Evolutionary conservation across 768 basidiomycete species (phyloP), one percentile per base, ranked within the genome.

Genomic region (Ramaria sp.): DNA sequence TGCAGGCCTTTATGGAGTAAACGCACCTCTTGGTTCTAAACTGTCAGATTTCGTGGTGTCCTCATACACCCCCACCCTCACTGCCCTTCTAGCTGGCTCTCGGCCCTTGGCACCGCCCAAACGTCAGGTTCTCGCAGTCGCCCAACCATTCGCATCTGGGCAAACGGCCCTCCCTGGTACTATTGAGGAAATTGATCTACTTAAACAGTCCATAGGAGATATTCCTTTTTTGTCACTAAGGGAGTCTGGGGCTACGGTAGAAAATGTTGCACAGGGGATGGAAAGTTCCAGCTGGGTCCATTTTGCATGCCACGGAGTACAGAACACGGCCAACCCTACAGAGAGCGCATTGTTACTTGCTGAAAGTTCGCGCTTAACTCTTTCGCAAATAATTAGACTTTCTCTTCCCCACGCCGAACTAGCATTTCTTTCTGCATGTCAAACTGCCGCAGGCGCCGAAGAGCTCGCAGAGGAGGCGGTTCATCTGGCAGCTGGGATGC

Each of bases 401-500:
- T 9, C 12, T 41, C 39, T 41, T 2, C 39, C 39, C n/a, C n/a
- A n/a, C n/a, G 39, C 39, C 3, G 39, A 41, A 3, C n/a, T 41
- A 3, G 39, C 39, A 12, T 41, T 41, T n/a, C 39, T 41, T n/a
- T 41, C 39, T 41, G 39, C 39, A 13, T 41, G 39, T 41, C 39
- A 41, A 41, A 41, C 39, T 13, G 39, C 39, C 7, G n/a, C n/a
- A n/a, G 39, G 39, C 13, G 9, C 9, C 17, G 7, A 49, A 2
- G 17, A 57, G 0, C 63, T 66, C 4, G 66, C 69, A 0, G 69
- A 72, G 54, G 71, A 73, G 55, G 59, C 64, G 11, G 60, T 72
- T 3, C 68, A 71, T 31, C 69, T 72, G 7, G 71, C 71, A 1
- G 63, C 70, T 1, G 71, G 65, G 20, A 63, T 73, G 63, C 71